A percentile compares a stretch with the other conserved stretches of the same genome.
These are phyloP conservation scores for Grosmannia penicillata DNA, from an alignment of 2,329 filamentous ascomycete genomes.

Conservation along the genomic window DNA sequence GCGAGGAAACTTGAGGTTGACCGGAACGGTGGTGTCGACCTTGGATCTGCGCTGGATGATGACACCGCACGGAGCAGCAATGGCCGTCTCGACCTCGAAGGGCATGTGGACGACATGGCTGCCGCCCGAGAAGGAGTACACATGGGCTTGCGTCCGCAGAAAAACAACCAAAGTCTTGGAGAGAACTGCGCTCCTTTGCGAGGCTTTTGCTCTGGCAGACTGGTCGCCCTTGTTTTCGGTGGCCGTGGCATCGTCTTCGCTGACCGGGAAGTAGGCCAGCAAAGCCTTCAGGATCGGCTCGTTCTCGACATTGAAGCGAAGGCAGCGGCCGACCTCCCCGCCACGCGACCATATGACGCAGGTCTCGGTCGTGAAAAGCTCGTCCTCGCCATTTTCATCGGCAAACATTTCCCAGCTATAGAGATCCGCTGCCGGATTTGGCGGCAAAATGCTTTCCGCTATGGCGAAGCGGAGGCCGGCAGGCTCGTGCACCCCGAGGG, in stretches of 20 bases:
- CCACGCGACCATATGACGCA: slow-evolving; percentile 84
- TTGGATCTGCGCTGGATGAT: slow-evolving; percentile 70
- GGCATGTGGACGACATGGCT: slow-evolving; percentile 85
- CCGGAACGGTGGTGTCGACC: slow-evolving; percentile 30
- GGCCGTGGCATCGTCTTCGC: slow-evolving; percentile 10
- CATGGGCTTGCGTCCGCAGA: slow-evolving; percentile 80
- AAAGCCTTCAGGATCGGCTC: slow-evolving; percentile 77
- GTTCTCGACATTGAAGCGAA: slow-evolving; percentile 74
- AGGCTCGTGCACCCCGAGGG: slow-evolving; percentile 81
- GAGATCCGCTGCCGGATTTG: slow-evolving; percentile 45
- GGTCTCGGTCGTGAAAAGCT: slow-evolving; percentile 59
- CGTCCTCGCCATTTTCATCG: slow-evolving; percentile 48
- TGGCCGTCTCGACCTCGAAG: slow-evolving; percentile 82
- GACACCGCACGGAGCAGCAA: slow-evolving; percentile 68
- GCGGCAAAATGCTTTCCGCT: slow-evolving; percentile 59
- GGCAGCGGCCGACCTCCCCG: slow-evolving; percentile 69
- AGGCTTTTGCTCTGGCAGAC: neutral
- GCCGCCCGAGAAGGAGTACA: slow-evolving; percentile 79
- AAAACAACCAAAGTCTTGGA: slow-evolving; percentile 74
- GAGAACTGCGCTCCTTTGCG: slow-evolving; percentile 15
- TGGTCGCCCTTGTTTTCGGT: neutral
- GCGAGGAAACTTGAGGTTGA: slow-evolving; percentile 39
- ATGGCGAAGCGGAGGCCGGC: slow-evolving; percentile 72
- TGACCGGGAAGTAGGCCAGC: slow-evolving; percentile 60
- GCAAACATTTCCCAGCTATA: slow-evolving; percentile 62